Conservation (phyloP, 1,284 basidiomycete genomes). For the Cryptococcus floricola region DNA sequence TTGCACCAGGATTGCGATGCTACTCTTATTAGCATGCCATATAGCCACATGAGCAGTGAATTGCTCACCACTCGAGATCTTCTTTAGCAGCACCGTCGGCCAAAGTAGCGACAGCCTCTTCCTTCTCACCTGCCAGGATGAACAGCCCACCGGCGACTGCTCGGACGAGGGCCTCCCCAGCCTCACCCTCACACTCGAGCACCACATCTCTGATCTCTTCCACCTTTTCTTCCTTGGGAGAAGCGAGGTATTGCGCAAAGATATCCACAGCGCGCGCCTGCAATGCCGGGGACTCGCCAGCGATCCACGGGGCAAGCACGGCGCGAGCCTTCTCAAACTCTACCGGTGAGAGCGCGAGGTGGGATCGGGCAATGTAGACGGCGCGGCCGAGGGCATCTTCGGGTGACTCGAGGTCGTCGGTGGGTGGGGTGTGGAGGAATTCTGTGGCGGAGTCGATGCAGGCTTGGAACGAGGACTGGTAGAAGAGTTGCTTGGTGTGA, state of each 20-base stretch:
- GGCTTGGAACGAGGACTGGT: conserved; percentile 51
- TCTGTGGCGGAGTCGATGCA: conserved; percentile 44
- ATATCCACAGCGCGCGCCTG: conserved; percentile 66
- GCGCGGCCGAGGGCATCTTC: conserved; percentile 52
- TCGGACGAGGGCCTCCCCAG: conserved; percentile 64
- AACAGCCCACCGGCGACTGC: conserved; percentile 81
- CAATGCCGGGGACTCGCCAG: conserved; percentile 59
- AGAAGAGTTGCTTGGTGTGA: conserved; percentile 78
- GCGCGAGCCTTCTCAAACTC: conserved; percentile 57
- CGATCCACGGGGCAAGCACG: conserved; percentile 46
- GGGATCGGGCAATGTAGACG: conserved; percentile 77
- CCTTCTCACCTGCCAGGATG: conserved; percentile 72
- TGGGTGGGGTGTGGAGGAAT: conserved; percentile 24
- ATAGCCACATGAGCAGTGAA: neutral
- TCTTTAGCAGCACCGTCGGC: conserved; percentile 64
- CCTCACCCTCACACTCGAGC: conserved; percentile 73
- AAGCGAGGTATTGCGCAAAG: conserved; percentile 60
- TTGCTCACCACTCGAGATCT: conserved; percentile 78
- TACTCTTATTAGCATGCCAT: conserved; percentile 37
- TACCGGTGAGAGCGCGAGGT: conserved; percentile 70
- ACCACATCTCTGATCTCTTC: conserved; percentile 79
- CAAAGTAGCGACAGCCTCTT: conserved; percentile 85
- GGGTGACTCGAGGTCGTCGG: conserved; percentile 52
- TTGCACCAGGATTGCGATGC: conserved; percentile 74
- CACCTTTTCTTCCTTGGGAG: conserved; percentile 57